Conservation (phyloP, 345 rosid genomes). For the Acer yangbiense region DNA sequence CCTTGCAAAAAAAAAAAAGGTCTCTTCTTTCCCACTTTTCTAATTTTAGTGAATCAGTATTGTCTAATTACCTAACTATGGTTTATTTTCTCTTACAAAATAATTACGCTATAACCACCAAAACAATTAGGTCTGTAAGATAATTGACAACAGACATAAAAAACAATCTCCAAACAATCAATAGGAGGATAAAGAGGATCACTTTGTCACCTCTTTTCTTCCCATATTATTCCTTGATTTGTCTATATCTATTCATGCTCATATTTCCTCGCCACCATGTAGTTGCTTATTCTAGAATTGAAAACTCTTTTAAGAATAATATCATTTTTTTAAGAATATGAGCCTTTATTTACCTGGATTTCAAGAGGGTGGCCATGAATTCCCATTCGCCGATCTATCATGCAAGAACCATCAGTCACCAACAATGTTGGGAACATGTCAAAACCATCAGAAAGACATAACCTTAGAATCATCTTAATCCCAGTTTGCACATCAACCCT, state of each 20-base stretch:
- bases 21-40: background rate
- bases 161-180: background rate
- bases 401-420: slow-evolving; percentile 94
- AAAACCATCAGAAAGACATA: slow-evolving; percentile 84
- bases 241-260: background rate
- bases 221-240: background rate
- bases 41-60: background rate
- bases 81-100: background rate
- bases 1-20: no score
- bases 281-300: background rate
- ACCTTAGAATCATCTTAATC: slow-evolving; percentile 79
- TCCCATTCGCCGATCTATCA: slow-evolving; percentile 97
- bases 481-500: slow-evolving; percentile 92
- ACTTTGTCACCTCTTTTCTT: background rate
- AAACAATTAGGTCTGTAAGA: background rate
- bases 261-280: background rate
- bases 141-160: background rate
- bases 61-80: background rate
- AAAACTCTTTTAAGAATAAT: background rate
- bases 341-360: slow-evolving; percentile 58
- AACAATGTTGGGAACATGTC: slow-evolving; percentile 91
- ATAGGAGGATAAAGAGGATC: no score
- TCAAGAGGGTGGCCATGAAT: slow-evolving; percentile 95
- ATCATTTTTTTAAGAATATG: background rate
- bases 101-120: background rate